Evolutionary conservation across 1,284 basidiomycete genomes (phyloP).

Genomic region (Chondrostereum purpureum): DNA sequence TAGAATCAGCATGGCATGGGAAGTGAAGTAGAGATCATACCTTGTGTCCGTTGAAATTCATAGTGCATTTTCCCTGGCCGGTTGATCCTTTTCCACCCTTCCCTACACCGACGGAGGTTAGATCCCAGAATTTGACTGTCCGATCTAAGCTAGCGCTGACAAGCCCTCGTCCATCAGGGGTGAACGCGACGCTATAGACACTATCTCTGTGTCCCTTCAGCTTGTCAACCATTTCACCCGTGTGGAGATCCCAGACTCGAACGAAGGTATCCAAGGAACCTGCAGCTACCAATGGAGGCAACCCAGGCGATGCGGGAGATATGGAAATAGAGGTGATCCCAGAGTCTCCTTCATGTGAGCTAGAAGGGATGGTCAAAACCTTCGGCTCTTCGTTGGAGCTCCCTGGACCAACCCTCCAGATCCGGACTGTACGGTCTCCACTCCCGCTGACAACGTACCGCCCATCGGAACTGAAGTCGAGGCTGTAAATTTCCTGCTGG

Average conservation of each 20-base stretch:
- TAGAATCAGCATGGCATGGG: conserved; percentile 3
- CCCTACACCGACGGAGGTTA: conserved; percentile 27
- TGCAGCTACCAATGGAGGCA: conserved; percentile 76
- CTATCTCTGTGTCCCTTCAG: conserved; percentile 80
- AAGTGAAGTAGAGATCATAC: conserved; percentile 44
- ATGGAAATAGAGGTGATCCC: conserved; percentile 79
- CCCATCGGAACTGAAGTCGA: conserved; percentile 82
- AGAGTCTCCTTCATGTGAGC: conserved; percentile 54
- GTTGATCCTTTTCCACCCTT: conserved; percentile 24
- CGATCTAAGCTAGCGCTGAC: conserved; percentile 84
- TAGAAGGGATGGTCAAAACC: conserved; percentile 55
- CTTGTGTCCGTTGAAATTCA: conserved; percentile 83
- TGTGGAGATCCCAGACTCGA: conserved; percentile 80
- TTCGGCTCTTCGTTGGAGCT: too few species aligned
- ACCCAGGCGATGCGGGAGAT: conserved; percentile 77
- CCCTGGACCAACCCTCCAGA: conserved; percentile 78
- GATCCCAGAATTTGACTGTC: conserved; percentile 85
- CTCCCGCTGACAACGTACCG: conserved; percentile 83
- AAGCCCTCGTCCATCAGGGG: conserved; percentile 74
- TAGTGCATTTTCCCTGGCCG: conserved; percentile 52
- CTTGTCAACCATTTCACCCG: conserved; percentile 67
- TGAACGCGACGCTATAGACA: conserved; percentile 85
- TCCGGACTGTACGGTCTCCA: conserved; percentile 83
- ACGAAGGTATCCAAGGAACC: conserved; percentile 82
- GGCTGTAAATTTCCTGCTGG: conserved; percentile 86